Conservation (phyloP, 768 basidiomycete species). For the Basidioascus undulatus region DNA sequence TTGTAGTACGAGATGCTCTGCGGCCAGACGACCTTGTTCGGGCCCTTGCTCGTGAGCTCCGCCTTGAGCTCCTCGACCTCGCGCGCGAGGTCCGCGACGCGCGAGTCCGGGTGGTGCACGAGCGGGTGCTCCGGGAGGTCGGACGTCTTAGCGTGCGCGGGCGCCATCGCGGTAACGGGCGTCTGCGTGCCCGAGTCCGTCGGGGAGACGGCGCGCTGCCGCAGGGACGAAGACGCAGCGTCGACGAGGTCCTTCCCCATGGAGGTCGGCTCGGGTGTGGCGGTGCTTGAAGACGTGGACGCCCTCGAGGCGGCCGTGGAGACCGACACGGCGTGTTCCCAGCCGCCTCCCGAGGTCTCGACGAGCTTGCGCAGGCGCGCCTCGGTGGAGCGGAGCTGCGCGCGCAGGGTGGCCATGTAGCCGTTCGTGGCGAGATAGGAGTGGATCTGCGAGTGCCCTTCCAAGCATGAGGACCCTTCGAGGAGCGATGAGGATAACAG, state of each 20-base stretch:
- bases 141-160: slow-evolving; percentile 13
- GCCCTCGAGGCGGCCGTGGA: too few species aligned
- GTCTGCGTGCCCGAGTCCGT: slow-evolving; percentile 12
- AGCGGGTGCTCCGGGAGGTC: slow-evolving; percentile 20
- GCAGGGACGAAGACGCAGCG: slow-evolving; percentile 9
- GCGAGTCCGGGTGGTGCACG: slow-evolving; percentile 37
- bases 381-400: too few species aligned
- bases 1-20: slow-evolving; percentile 57
- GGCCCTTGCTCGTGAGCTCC: slow-evolving; percentile 49
- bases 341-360: slow-evolving; percentile 42
- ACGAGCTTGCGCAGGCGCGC: too few species aligned
- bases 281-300: slow-evolving; percentile 17
- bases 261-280: not conserved
- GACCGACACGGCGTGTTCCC: slow-evolving; percentile 25
- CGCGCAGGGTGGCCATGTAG: slow-evolving; percentile 46
- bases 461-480: slow-evolving; percentile 71
- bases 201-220: not conserved
- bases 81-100: slow-evolving; percentile 42
- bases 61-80: slow-evolving; percentile 50
- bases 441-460: slow-evolving; percentile 95
- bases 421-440: slow-evolving; percentile 80
- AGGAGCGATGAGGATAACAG: not conserved
- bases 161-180: slow-evolving; percentile 17
- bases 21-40: slow-evolving; percentile 42
- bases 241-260: slow-evolving; percentile 3